Conservation (phyloP, 2,329 filamentous ascomycete genomes). For the Emydomyces testavorans region DNA sequence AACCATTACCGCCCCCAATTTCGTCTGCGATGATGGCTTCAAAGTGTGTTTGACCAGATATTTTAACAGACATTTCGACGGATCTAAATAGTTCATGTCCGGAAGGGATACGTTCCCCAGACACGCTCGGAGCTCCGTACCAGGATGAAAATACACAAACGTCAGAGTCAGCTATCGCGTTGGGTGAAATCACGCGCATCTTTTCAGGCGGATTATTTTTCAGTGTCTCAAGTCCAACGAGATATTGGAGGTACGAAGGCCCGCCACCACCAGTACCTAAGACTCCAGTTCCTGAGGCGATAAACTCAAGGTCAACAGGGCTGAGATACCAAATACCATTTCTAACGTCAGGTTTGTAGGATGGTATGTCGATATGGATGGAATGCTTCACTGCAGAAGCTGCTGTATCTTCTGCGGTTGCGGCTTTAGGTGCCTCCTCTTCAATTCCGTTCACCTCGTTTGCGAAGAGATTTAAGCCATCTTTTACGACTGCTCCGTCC, state of each 20-base stretch:
- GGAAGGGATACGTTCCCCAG: constrained; percentile 21
- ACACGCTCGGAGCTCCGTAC: constrained; percentile 32
- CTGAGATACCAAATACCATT: constrained; percentile 30
- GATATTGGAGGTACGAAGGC: constrained; percentile 36
- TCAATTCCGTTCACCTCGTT: constrained; percentile 9
- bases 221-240: constrained; percentile 34
- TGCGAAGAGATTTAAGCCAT: neutral
- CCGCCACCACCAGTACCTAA: constrained; percentile 34
- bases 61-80: constrained; percentile 30
- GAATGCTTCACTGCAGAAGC: constrained; percentile 13
- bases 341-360: constrained; percentile 26
- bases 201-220: constrained; percentile 25
- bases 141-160: constrained; percentile 36
- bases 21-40: constrained; percentile 27
- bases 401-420: constrained; percentile 8
- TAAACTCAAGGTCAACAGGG: constrained; percentile 29
- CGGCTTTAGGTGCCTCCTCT: constrained; percentile 13
- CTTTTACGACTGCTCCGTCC: neutral
- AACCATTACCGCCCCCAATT: constrained; percentile 32
- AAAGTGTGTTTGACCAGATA: constrained; percentile 28
- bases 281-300: constrained; percentile 29
- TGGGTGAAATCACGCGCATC: constrained; percentile 35
- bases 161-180: constrained; percentile 30
- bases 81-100: constrained; percentile 22
- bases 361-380: constrained; percentile 20